These are phyloP conservation scores for Metarhizium humberi DNA, from an alignment of 2,329 filamentous ascomycete genomes.

Conservation along the genomic window DNA sequence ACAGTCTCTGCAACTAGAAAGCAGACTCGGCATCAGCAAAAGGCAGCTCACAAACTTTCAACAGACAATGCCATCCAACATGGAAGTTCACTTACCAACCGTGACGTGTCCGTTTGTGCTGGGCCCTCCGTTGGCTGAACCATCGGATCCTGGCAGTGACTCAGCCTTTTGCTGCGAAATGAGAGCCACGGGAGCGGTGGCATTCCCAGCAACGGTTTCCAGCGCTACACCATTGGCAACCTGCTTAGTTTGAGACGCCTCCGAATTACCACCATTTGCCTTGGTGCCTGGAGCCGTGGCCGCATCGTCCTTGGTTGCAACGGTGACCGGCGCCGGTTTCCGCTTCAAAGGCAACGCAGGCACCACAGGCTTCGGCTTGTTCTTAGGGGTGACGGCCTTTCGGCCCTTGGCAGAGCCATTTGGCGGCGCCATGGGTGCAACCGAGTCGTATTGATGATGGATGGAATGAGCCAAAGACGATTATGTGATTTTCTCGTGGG, in stretches of 20 bases:
- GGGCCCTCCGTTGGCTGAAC: background rate
- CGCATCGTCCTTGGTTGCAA: constrained; percentile 14
- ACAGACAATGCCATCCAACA: background rate
- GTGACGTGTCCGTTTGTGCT: background rate
- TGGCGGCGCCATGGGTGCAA: constrained; percentile 21
- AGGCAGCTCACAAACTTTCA: background rate
- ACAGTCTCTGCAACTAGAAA: background rate
- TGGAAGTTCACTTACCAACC: constrained; percentile 1
- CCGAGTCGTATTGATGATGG: background rate
- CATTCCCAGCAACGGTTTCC: background rate
- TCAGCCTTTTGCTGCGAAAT: background rate
- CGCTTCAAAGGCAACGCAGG: constrained; percentile 31
- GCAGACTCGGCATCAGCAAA: background rate
- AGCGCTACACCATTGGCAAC: background rate
- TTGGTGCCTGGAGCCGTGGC: constrained; percentile 8
- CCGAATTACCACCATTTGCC: background rate
- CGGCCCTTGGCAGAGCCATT: constrained; percentile 24
- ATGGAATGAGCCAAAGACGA: background rate
- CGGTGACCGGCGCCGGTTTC: constrained; percentile 17
- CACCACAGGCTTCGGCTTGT: constrained; percentile 23
- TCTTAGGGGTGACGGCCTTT: constrained; percentile 19
- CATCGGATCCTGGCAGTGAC: background rate
- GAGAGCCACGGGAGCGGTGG: background rate
- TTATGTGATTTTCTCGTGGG: background rate
- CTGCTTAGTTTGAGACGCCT: background rate